A percentile compares a stretch with the other conserved stretches of the same genome.
Conservation (phyloP, 192 early-diverging fungal genomes). For the Backusella liffmaniae region DNA sequence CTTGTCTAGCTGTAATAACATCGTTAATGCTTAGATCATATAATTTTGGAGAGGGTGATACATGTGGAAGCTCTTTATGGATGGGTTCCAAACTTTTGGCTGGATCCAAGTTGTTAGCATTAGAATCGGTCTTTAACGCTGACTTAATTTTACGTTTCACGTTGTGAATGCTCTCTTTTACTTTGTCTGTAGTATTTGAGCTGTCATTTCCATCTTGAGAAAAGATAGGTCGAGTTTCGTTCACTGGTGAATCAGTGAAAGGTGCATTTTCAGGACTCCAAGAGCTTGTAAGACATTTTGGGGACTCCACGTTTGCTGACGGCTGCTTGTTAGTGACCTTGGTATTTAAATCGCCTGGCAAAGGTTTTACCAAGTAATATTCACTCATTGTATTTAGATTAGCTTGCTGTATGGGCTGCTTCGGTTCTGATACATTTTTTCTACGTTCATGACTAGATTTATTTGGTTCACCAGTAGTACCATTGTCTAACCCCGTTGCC, state of each 20-base stretch:
- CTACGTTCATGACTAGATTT: background rate
- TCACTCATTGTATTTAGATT: background rate
- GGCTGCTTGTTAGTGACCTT: background rate
- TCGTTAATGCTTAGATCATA: background rate
- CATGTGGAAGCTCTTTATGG: background rate
- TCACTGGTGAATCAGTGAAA: too few relatives aligned
- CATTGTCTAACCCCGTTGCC: too few relatives aligned
- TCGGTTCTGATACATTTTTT: background rate
- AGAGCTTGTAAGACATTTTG: background rate
- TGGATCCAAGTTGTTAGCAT: background rate
- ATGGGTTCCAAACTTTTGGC: background rate
- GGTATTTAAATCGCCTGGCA: background rate
- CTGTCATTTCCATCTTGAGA: background rate
- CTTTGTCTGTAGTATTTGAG: background rate
- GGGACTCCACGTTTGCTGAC: background rate
- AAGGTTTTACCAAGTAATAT: background rate
- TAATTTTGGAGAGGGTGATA: background rate
- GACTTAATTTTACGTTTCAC: background rate
- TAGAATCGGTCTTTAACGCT: background rate
- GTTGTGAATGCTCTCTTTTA: background rate
- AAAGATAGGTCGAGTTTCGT: too few relatives aligned
- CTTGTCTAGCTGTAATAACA: background rate
- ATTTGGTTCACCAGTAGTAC: background rate
- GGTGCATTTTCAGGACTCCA: background rate
- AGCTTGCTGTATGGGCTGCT: background rate